These are phyloP conservation scores for Boletus sp. DNA, from an alignment of 768 basidiomycete species.

Conservation along the genomic window DNA sequence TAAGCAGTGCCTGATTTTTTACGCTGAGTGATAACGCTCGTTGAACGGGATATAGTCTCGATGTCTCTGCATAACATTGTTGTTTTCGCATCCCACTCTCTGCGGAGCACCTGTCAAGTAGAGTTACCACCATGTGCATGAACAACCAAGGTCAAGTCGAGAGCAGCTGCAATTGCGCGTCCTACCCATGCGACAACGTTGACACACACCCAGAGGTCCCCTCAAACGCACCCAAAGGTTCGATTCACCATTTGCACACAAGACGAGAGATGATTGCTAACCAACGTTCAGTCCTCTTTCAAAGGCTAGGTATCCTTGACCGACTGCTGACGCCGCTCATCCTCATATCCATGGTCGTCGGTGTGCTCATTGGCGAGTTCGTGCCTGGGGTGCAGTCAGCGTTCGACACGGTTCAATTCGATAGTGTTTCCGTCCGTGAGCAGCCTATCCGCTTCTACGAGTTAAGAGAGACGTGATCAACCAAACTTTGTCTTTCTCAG, in stretches of 20 bases:
- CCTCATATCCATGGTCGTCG: conserved; percentile 70
- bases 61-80: too few relatives aligned
- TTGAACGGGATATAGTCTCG: too few relatives aligned
- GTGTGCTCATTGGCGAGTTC: conserved; percentile 72
- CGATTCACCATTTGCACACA: background rate
- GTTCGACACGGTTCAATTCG: conserved; percentile 60
- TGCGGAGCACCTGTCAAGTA: too few relatives aligned
- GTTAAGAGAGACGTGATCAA: background rate
- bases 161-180: background rate
- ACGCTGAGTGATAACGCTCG: too few relatives aligned
- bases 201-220: background rate
- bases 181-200: background rate
- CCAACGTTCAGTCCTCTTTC: conserved; percentile 34
- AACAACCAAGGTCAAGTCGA: background rate
- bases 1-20: too few relatives aligned
- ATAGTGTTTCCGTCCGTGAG: conserved; percentile 78
- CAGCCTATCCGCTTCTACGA: conserved; percentile 9
- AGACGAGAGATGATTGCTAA: background rate
- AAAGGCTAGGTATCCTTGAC: conserved; percentile 50
- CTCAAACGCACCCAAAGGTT: conserved; percentile 3
- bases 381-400: conserved; percentile 57
- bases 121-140: background rate
- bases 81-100: too few relatives aligned
- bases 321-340: conserved; percentile 65
- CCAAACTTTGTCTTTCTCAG: conserved; percentile 34